Base-by-base conservation (phyloP, 1,139 yeast species). In the Diutina catenulata region DNA sequence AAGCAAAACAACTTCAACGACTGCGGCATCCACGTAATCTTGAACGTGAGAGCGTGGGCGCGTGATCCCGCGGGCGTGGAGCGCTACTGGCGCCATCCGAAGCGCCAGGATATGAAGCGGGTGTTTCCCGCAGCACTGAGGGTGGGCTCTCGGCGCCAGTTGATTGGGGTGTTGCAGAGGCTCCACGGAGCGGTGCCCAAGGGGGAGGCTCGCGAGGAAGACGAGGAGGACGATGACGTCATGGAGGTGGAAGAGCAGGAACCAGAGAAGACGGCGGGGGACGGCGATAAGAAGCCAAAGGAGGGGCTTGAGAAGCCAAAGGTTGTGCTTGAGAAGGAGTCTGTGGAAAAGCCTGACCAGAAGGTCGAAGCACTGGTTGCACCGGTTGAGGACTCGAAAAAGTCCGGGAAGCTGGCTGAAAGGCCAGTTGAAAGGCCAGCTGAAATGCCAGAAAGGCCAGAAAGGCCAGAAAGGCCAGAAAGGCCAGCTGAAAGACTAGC, bases 21-120 rank as follows among this genome's bases (percentile, higher is more conserved):
- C 54, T 93, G 99, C 60, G 99, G 99, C 1, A 76, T 93, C 18
- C 96, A 84, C 59, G 82, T 91, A 4, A 79, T 93, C 20, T 80
- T 80, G 49, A 91, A 84, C 49, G 72, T 83, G 11, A 69, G 73
- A 43, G 73, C 70, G 47, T 81, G 88, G 62, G 61, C 84, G 38
- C 58, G 62, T 27, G 57, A 69, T 37, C 75, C 79, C 0, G 52
- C 52, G 0, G 61, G 52, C 32, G 74, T 83, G 42, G 64, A 76
- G 28, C 52, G 56, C 26, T 48, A 73, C 10, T 78, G 87, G 84
- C 56, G 60, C 41, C 49, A 37, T 47, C 32, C 43, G 16, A 31
- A 20, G 26, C 53, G 31, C 51, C 45, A 38, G 46, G 47, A 37
- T 46, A 45, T 41, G 53, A 47, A 45, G 37, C 39, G 41, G 41